Base-by-base conservation (phyloP, 257 asterid genomes). In the Fraxinus excelsior region DNA sequence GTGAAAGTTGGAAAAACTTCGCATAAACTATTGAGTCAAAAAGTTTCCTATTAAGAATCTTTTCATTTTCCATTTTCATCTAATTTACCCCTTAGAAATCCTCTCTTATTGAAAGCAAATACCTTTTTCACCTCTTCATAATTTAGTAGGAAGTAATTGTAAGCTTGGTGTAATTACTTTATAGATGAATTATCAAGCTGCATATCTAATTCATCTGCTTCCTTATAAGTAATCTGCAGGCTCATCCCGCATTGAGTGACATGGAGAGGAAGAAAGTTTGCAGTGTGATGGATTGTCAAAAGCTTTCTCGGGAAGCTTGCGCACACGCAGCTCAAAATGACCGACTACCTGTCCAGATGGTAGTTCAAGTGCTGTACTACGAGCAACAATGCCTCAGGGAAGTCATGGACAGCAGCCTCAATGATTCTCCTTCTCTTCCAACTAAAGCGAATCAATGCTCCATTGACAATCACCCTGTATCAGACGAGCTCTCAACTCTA, bases 281-380 rank as follows among this genome's bases (percentile, higher is more conserved):
- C 81, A 84, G 97, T 42, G 88, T 90, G 38, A 92, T 92, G 97
- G 97, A 94, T 84, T 94, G 94, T 79, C 97, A 90, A 68, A 94
- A 91, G 89, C 97, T 92, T 7, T 92, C 97, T 4, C 85, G 93
- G 2, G 97, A 94, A 80, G 97, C 97, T 3, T 89, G 93, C 23
- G 97, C 96, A 0, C 98, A 94, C 44, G 97, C 97, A 12, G 97
- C 98, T 58, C 97, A 92, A 72, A 94, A 92, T 53, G 97, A 92
- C 76, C 74, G 97, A 80, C 90, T 92, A 3, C 97, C 98, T 0
- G 98, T 87, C 65, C 97, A 92, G 71, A 94, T 91, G 0, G 92
- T 91, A 3, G 97, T 94, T 31, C 97, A 91, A 83, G 98, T 94
- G 46, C 95, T 94, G 32, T 90, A 92, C 86, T 86, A 91, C 78